Evolutionary conservation across 2,329 filamentous ascomycete species (phyloP), one percentile per base, ranked within the genome.

Genomic region (Curvularia sp.): DNA sequence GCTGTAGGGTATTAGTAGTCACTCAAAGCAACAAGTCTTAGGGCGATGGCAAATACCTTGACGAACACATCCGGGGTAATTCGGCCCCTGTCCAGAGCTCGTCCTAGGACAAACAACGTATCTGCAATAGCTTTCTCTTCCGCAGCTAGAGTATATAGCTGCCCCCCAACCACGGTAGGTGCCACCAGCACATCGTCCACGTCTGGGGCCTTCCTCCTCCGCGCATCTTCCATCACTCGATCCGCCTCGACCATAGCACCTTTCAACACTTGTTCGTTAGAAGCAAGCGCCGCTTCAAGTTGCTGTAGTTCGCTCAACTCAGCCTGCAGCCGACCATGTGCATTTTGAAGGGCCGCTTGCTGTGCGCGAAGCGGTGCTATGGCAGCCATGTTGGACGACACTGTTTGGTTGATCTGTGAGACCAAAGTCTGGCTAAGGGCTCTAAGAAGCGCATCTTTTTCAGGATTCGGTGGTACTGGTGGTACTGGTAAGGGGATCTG

Each of bases 111-210:
- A 72, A 95, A 96, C 62, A 98, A 87, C 2, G 92, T 90, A 74
- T 97, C 94, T 30, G 89, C 90, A 47, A 96, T 85, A 2, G 91
- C 93, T 65, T 89, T 85, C 79, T 97, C 94, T 74, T 99, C 95
- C 1, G 93, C 92, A 27, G 93, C 91, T 1, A 96, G 82, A 47
- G 89, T 88, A 77, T 98, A 99, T 21, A 99, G 80, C 80, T 99
- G 95, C 65, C 94, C 93, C 0, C 91, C 92, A 4, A 97, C 95
- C 1, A 97, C 89, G 0, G 92, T 97, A 0, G 94, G 93, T 3
- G 93, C 92, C n/a, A 97, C 92, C 2, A 99, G 82, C 32, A 98
- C 84, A 59, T 96, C 93, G 74, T 99, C 95, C 48, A 98, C 89
- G 47, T 89, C 86, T 0, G 93, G 93, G 1, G 88, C 84, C 39